A percentile compares a stretch with the other conserved stretches of the same genome.
Conservation (phyloP, 208 protist species). For the Leishmania major region DNA sequence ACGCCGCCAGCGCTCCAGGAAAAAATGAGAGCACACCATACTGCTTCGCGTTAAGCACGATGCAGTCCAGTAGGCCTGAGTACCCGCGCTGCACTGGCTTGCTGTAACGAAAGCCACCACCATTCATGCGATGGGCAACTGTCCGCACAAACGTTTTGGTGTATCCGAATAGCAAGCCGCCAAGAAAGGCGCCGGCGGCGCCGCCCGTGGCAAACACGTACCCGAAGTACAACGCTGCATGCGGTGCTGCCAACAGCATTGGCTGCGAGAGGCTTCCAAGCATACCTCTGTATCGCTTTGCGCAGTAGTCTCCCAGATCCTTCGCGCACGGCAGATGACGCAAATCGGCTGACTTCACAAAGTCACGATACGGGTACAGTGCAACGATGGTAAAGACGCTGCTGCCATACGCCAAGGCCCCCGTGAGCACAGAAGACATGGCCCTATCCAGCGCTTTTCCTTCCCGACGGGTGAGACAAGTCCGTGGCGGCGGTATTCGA, state of each 20-base stretch:
- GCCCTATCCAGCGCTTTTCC: background rate
- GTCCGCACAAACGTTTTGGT: slow-evolving; percentile 73
- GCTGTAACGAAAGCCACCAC: slow-evolving; percentile 52
- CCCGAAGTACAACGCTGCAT: slow-evolving; percentile 73
- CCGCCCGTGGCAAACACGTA: slow-evolving; percentile 65
- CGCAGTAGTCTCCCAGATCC: slow-evolving; percentile 46
- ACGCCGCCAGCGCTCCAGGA: slow-evolving; percentile 54
- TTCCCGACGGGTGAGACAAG: background rate
- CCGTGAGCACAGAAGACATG: slow-evolving; percentile 49
- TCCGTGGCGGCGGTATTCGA: background rate
- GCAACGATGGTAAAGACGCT: slow-evolving; percentile 63
- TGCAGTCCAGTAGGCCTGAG: slow-evolving; percentile 63
- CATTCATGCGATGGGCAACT: slow-evolving; percentile 66
- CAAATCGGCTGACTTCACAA: slow-evolving; percentile 62
- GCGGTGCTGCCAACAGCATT: slow-evolving; percentile 68
- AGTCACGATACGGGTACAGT: slow-evolving; percentile 89
- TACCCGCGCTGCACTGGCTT: slow-evolving; percentile 42
- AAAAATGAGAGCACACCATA: slow-evolving; percentile 84
- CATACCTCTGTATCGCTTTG: slow-evolving; percentile 83
- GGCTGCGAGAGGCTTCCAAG: slow-evolving; percentile 75
- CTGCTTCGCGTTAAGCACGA: slow-evolving; percentile 53
- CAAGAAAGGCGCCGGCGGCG: slow-evolving; percentile 53
- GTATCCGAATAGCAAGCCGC: slow-evolving; percentile 57
- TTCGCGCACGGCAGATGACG: slow-evolving; percentile 19
- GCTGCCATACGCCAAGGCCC: slow-evolving; percentile 60